These are phyloP conservation scores for Fragaria ananassa DNA, from an alignment of 306 rosid genomes.

Conservation along the genomic window DNA sequence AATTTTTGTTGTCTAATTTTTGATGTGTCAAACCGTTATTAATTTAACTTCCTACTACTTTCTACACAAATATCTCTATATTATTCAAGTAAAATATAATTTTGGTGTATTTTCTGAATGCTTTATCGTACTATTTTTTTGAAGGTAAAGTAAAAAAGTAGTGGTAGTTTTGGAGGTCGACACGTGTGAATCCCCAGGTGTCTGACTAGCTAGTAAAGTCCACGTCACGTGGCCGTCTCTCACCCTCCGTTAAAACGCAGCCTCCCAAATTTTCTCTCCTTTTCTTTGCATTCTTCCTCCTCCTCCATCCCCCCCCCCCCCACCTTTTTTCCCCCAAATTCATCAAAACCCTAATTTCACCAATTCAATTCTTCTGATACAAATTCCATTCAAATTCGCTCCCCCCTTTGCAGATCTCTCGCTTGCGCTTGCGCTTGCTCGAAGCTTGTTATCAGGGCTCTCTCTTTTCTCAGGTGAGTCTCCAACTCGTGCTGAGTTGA, in stretches of 20 bases:
- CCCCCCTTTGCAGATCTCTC: conserved; percentile 23
- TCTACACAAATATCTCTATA: no score
- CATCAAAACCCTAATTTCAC: conserved; percentile 38
- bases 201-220: conserved; percentile 9
- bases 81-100: no score
- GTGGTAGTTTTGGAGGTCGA: not conserved
- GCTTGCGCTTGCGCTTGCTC: conserved; percentile 19
- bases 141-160: no score
- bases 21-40: no score
- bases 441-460: conserved; percentile 3
- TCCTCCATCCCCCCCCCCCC: not conserved
- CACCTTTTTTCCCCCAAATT: not conserved
- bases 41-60: no score
- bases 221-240: conserved; percentile 38
- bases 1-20: no score
- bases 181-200: conserved; percentile 25
- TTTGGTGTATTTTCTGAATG: no score
- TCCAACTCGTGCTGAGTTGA: conserved; percentile 28
- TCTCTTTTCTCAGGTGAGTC: conserved; percentile 31
- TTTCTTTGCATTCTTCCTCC: not conserved
- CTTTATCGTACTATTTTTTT: no score
- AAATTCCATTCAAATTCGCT: not conserved
- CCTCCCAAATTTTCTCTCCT: conserved; percentile 1
- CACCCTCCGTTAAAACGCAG: conserved; percentile 32
- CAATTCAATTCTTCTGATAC: not conserved